Conservation (phyloP, 495 filamentous ascomycete genomes). For the Geoglossum glabrum region DNA sequence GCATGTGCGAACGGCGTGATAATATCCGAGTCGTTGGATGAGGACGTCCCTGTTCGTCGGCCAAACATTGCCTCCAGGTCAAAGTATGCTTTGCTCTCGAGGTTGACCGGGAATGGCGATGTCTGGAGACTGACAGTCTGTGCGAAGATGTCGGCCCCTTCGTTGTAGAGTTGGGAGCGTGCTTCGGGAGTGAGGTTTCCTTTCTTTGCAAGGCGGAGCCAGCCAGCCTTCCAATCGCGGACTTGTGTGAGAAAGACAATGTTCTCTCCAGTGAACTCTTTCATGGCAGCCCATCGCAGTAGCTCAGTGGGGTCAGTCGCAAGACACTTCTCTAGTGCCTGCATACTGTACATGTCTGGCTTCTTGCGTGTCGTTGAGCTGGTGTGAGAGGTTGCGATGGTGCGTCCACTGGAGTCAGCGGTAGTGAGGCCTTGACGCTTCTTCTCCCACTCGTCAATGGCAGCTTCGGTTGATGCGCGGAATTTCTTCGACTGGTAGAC, state of each 20-base stretch:
- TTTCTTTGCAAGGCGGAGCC: constrained; percentile 11
- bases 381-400: not conserved
- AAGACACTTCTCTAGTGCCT: constrained; percentile 37
- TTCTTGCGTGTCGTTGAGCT: not conserved
- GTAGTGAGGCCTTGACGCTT: constrained; percentile 11
- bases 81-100: constrained; percentile 28
- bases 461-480: constrained; percentile 21
- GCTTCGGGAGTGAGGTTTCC: not conserved
- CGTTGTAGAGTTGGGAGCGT: constrained; percentile 7
- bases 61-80: constrained; percentile 29
- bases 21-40: constrained; percentile 4
- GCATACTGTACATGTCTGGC: constrained; percentile 25
- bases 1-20: constrained; percentile 9
- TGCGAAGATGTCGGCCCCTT: constrained; percentile 25
- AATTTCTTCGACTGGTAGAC: constrained; percentile 11
- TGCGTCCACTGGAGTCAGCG: not conserved
- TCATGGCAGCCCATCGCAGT: constrained; percentile 36
- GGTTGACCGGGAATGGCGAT: constrained; percentile 33
- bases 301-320: constrained; percentile 32
- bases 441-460: constrained; percentile 21
- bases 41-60: constrained; percentile 17
- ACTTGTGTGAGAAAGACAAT: constrained; percentile 42
- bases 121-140: constrained; percentile 36
- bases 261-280: constrained; percentile 49
- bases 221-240: constrained; percentile 28